phyloP scores from a whole-genome alignment of 1,284 basidiomycete genomes.

The Gomphus bonarii region DNA sequence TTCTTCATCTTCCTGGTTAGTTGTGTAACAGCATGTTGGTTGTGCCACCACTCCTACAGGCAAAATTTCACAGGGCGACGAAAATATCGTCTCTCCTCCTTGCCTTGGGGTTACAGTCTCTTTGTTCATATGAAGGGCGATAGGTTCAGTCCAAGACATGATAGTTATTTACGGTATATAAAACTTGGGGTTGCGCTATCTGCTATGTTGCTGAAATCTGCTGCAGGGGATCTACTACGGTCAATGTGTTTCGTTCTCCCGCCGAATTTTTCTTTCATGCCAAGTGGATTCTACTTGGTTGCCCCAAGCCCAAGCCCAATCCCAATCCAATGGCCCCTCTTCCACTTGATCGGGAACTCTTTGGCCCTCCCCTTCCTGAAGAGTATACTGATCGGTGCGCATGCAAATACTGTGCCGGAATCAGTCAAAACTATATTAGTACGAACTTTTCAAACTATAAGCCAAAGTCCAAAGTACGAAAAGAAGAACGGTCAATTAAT shows the following conservation, averaged over 20 bases:
- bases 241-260: constrained; percentile 20
- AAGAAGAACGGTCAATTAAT: not conserved
- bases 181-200: not conserved
- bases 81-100: constrained; percentile 13
- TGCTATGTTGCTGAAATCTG: not conserved
- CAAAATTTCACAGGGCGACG: not conserved
- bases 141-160: constrained; percentile 16
- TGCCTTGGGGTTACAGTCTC: constrained; percentile 19
- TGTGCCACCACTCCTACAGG: constrained; percentile 1
- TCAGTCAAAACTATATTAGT: constrained; percentile 1
- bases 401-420: constrained; percentile 4
- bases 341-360: not conserved
- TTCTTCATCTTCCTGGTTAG: constrained; percentile 15
- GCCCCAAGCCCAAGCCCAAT: constrained; percentile 11
- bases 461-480: not conserved
- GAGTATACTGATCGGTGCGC: constrained; percentile 6
- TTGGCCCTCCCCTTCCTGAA: not conserved
- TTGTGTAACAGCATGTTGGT: not conserved
- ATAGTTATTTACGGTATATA: constrained; percentile 19
- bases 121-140: constrained; percentile 20
- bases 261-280: constrained; percentile 21
- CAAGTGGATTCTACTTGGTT: constrained; percentile 21
- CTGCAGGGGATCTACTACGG: constrained; percentile 15
- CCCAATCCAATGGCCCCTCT: not conserved
- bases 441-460: constrained; percentile 7